Conservation (phyloP, 108 stramenopile species). For the Mayamaea pseudoterrestris region DNA sequence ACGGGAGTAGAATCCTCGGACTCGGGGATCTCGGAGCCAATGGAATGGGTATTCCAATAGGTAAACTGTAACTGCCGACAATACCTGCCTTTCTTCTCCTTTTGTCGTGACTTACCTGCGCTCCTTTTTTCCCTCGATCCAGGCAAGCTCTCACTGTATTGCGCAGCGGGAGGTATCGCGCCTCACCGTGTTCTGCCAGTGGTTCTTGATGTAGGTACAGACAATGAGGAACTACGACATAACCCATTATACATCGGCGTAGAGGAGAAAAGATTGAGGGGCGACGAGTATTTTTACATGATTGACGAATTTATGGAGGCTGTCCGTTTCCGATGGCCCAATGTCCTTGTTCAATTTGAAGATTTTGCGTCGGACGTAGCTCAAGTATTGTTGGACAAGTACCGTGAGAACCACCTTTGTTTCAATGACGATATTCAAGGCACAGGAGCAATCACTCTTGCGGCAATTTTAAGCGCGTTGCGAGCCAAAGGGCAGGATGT, state of each 20-base stretch:
- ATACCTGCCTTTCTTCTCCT: not conserved
- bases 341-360: constrained; percentile 93
- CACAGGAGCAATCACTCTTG: constrained; percentile 82
- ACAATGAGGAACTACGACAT: constrained; percentile 82
- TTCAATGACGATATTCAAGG: constrained; percentile 99
- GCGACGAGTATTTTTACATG: constrained; percentile 71
- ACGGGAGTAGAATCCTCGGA: constrained; percentile 91
- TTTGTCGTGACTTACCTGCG: too few species aligned
- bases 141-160: constrained; percentile 88
- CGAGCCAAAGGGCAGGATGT: constrained; percentile 63
- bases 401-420: constrained; percentile 76
- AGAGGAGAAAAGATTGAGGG: constrained; percentile 59
- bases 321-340: constrained; percentile 86
- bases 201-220: constrained; percentile 94
- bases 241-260: constrained; percentile 93
- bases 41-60: constrained; percentile 94
- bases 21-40: constrained; percentile 95
- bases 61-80: constrained; percentile 61
- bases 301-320: constrained; percentile 97
- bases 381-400: constrained; percentile 83
- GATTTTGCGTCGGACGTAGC: constrained; percentile 87
- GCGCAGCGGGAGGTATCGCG: constrained; percentile 95
- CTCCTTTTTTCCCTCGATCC: too few species aligned
- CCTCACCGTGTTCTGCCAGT: constrained; percentile 95
- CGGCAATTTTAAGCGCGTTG: constrained; percentile 72